A percentile compares a stretch with the other conserved stretches of the same genome.
Evolutionary conservation across 805 yeast genomes (phyloP).

Genomic region (Priceomyces carsonii): DNA sequence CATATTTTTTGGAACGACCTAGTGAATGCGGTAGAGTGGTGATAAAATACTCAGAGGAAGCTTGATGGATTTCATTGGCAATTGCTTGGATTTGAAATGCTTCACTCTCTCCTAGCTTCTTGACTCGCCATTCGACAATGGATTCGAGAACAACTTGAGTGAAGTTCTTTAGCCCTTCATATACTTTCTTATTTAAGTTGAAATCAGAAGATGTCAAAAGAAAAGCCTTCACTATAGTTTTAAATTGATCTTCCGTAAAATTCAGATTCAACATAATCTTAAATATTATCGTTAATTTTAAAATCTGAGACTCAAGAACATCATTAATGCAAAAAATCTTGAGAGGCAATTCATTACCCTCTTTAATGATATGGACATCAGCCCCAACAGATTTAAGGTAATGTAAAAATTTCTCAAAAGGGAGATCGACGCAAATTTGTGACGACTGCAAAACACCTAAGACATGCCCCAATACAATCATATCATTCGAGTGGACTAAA

Average conservation of each 20-base stretch:
- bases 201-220: conserved; percentile 25
- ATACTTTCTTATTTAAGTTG: conserved; percentile 22
- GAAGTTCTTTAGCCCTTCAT: conserved; percentile 13
- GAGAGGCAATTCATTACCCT: conserved; percentile 13
- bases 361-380: conserved; percentile 1
- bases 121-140: conserved; percentile 2
- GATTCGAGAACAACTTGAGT: conserved; percentile 16
- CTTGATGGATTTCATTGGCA: neutral
- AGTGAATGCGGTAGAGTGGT: neutral
- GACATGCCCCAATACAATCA: neutral
- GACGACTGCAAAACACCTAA: neutral
- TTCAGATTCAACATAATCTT: conserved; percentile 7
- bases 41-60: neutral
- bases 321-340: conserved; percentile 23
- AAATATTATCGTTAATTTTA: conserved; percentile 19
- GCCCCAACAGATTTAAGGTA: conserved; percentile 6
- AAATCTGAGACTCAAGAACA: conserved; percentile 13
- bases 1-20: conserved; percentile 6
- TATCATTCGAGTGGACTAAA: neutral
- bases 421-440: neutral
- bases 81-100: no score
- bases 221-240: conserved; percentile 6
- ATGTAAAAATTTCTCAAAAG: neutral
- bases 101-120: no score
- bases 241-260: conserved; percentile 1